Conservation (phyloP, 148 eudicot genomes). For the Camellia japonica region DNA sequence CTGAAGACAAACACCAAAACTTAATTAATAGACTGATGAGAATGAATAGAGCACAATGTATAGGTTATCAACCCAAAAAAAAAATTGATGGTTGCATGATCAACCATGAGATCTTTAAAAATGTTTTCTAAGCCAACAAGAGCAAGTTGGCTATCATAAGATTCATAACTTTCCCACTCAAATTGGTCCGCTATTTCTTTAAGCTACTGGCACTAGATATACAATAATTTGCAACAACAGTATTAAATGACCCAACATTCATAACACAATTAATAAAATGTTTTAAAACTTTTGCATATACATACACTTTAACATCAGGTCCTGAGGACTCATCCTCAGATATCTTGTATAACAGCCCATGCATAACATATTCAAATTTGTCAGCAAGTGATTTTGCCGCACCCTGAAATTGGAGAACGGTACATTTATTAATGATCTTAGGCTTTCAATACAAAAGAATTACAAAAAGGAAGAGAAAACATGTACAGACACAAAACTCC, state of each 20-base stretch:
- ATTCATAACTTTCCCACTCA: not conserved
- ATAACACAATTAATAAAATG: not conserved
- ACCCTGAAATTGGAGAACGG: conserved; percentile 49
- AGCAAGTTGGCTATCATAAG: not conserved
- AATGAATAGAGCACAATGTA: not conserved
- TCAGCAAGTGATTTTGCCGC: conserved; percentile 73
- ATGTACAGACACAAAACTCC: not conserved
- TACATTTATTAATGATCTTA: not conserved
- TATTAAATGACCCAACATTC: too few species aligned
- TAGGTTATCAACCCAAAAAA: not conserved
- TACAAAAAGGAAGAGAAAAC: not conserved
- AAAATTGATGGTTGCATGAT: not conserved
- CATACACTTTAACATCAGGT: conserved; percentile 49
- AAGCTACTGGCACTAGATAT: not conserved
- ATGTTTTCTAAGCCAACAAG: not conserved
- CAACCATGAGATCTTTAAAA: not conserved
- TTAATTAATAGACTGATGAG: not conserved
- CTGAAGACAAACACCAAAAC: conserved; percentile 25
- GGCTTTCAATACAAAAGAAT: not conserved
- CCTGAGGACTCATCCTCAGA: conserved; percentile 34
- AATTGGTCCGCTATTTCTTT: not conserved
- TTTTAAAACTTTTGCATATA: not conserved
- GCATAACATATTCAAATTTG: conserved; percentile 91
- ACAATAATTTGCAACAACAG: not conserved
- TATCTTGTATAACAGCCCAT: conserved; percentile 78